Evolutionary conservation across 1,284 basidiomycete species (phyloP), one percentile per base, ranked within the genome.

Genomic region (Trichosporon sp.): DNA sequence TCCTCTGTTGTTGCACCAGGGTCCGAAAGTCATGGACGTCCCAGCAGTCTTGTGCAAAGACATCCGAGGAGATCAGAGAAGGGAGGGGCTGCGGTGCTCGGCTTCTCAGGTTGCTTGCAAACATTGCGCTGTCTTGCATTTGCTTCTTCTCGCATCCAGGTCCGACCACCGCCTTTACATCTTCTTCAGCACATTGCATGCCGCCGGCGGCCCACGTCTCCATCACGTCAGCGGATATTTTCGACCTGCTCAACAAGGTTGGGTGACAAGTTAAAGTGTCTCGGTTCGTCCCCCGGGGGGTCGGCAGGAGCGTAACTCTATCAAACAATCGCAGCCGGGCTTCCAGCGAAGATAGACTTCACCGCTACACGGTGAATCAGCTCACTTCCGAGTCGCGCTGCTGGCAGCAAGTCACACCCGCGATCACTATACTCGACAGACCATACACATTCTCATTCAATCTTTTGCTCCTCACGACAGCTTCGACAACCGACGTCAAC

Each of bases 161-260:
- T 54, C 25, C 49, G n/a, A 27, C 25, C n/a, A 5, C 16, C 13
- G 14, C 27, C 19, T 16, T 21, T 21, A 16, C 16, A 54, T 16
- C 1, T n/a, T 29, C 49, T 7, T 7, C 7, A 29, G 49, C 14
- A 21, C 19, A 2, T 16, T 40, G n/a, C 16, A 10, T 16, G 49
- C 49, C 13, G 16, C 2, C 14, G 6, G 49, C 29, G 40, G 40
- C 16, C 40, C 16, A 54, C 49, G 25, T 27, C 49, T 54, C 16
- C 49, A 54, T 54, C 49, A 54, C 49, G 49, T 54, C 49, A 54
- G 49, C 49, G 49, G 49, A 29, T 54, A 54, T n/a, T 54, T 44
- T 29, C 49, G 25, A 54, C 49, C 31, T 27, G 27, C 49, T 10
- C 49, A 29, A 54, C 49, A 54, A 54, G 49, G 49, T 54, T 54